phyloP scores from a whole-genome alignment of 2,329 filamentous ascomycete genomes.

The Penicillium sp. region DNA sequence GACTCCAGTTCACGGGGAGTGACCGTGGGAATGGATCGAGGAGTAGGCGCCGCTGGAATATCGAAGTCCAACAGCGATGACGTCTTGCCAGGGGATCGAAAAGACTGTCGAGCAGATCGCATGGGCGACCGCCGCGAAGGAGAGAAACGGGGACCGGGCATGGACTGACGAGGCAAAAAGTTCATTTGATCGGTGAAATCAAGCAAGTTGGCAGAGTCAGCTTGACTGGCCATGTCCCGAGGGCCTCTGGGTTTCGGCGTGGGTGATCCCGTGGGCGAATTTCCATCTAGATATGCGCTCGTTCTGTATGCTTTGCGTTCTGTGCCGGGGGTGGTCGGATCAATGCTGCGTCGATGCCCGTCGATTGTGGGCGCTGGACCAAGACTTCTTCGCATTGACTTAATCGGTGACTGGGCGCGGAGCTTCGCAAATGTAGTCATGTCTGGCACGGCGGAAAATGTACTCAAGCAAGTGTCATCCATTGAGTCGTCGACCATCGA shows the following conservation, averaged over 20 bases:
- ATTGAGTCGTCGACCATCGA: conserved; percentile 36
- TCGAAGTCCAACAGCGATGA: conserved; percentile 83
- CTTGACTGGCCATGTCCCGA: conserved; percentile 44
- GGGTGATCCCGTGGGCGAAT: conserved; percentile 38
- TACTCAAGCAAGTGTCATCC: conserved; percentile 64
- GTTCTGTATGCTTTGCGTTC: conserved; percentile 40
- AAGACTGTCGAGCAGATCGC: conserved; percentile 39
- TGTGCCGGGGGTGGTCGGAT: conserved; percentile 49
- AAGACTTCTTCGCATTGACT: conserved; percentile 40
- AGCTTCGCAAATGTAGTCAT: conserved; percentile 79
- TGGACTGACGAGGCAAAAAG: conserved; percentile 52
- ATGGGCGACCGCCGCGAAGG: conserved; percentile 47
- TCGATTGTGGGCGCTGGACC: conserved; percentile 36
- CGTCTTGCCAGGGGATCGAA: conserved; percentile 47
- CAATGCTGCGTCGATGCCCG: conserved; percentile 18
- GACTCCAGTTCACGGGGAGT: conserved; percentile 90
- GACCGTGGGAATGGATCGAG: conserved; percentile 84
- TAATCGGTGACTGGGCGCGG: conserved; percentile 61
- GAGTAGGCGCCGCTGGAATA: conserved; percentile 88
- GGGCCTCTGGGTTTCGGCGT: conserved; percentile 53
- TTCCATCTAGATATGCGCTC: conserved; percentile 33
- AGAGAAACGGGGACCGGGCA: conserved; percentile 37
- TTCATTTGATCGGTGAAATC: conserved; percentile 84
- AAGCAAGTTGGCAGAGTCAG: conserved; percentile 72
- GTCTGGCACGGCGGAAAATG: conserved; percentile 84